phyloP scores from a whole-genome alignment of 306 rosid genomes.

The Lathyrus tuberosus region DNA sequence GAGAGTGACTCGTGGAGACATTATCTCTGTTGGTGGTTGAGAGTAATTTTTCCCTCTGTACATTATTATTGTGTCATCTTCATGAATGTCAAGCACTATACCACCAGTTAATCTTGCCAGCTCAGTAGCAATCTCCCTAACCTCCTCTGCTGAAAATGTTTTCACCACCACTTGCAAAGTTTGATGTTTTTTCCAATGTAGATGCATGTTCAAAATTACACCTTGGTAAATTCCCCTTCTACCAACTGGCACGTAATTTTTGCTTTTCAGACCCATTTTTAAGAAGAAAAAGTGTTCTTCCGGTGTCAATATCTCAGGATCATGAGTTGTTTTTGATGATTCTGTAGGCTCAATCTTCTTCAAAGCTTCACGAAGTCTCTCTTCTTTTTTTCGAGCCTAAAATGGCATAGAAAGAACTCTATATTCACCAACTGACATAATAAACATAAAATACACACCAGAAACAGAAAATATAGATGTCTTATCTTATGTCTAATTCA shows the following conservation, averaged over 20 bases:
- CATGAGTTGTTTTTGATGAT: slow-evolving; percentile 75
- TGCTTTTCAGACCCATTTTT: slow-evolving; percentile 91
- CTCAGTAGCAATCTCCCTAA: slow-evolving; percentile 84
- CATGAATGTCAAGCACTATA: slow-evolving; percentile 87
- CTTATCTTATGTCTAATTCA: slow-evolving; percentile 12
- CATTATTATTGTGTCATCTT: slow-evolving; percentile 87
- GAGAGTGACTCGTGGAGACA: slow-evolving; percentile 92
- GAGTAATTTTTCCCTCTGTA: slow-evolving; percentile 96
- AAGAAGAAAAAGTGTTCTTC: slow-evolving; percentile 95
- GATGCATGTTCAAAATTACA: slow-evolving; percentile 95
- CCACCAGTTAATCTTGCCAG: slow-evolving; percentile 91
- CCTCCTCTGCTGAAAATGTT: slow-evolving; percentile 88
- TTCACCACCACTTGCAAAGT: slow-evolving; percentile 87
- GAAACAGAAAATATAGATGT: slow-evolving; percentile 13
- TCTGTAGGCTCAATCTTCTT: slow-evolving; percentile 86
- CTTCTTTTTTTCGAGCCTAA: slow-evolving; percentile 87
- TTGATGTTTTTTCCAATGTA: slow-evolving; percentile 98
- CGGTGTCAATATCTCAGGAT: slow-evolving; percentile 94
- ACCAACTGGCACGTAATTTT: slow-evolving; percentile 94
- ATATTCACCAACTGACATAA: slow-evolving; percentile 11
- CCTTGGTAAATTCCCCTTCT: slow-evolving; percentile 95
- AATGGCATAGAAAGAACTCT: slow-evolving; percentile 33
- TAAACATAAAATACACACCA: slow-evolving; percentile 15
- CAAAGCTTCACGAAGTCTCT: slow-evolving; percentile 65
- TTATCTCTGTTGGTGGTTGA: slow-evolving; percentile 96